Evolutionary conservation across 306 rosid genomes (phyloP).

Genomic region (Prosopis cineraria): DNA sequence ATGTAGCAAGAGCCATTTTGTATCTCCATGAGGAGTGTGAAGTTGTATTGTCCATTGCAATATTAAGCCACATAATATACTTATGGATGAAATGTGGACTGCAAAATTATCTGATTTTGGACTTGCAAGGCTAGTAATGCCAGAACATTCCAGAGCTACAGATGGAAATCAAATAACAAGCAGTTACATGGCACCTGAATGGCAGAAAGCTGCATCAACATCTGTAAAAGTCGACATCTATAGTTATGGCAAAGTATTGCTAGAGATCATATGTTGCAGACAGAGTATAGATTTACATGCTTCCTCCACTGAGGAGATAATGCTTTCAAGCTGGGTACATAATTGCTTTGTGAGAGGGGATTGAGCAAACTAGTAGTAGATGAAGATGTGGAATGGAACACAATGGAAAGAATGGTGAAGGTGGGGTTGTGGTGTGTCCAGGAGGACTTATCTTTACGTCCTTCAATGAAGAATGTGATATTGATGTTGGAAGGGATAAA

Average conservation of each 20-base stretch:
- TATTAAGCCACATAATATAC: slow-evolving; percentile 45
- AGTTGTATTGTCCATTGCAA: slow-evolving; percentile 37
- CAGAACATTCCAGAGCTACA: not conserved
- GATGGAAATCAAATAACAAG: not conserved
- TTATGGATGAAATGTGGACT: slow-evolving; percentile 43
- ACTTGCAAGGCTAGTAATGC: slow-evolving; percentile 36
- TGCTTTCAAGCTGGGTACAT: slow-evolving; percentile 15
- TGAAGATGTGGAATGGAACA: slow-evolving; percentile 25
- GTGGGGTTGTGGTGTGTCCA: slow-evolving; percentile 46
- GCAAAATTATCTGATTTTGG: slow-evolving; percentile 54
- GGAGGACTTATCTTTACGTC: slow-evolving; percentile 43
- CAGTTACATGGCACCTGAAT: slow-evolving; percentile 45
- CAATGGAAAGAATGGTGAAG: slow-evolving; percentile 42
- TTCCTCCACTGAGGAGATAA: slow-evolving; percentile 32
- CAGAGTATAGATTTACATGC: slow-evolving; percentile 22
- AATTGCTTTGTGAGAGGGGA: slow-evolving; percentile 36
- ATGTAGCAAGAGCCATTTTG: not conserved
- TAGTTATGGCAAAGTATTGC: slow-evolving; percentile 34
- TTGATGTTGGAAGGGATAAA: slow-evolving; percentile 45
- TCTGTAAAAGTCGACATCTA: slow-evolving; percentile 38
- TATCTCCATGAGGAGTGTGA: not conserved
- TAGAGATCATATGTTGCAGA: slow-evolving; percentile 44
- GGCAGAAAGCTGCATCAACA: slow-evolving; percentile 33
- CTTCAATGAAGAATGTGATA: slow-evolving; percentile 47
- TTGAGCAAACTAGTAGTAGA: slow-evolving; percentile 24